phyloP scores from a whole-genome alignment of 345 rosid species.

The Moricandia moricandioides region DNA sequence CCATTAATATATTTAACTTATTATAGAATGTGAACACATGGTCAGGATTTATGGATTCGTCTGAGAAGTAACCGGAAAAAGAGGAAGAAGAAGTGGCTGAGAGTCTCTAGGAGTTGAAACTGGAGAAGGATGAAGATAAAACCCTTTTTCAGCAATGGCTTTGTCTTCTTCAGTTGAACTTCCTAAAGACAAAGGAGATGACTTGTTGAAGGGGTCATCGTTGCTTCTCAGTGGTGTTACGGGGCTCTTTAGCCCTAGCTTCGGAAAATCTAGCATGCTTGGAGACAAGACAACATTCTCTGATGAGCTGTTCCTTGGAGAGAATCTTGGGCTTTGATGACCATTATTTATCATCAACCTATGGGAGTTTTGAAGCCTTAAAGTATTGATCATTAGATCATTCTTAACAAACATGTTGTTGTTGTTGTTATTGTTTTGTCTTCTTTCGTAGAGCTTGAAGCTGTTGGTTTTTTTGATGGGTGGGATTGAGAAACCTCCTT shows the following conservation, averaged over 20 bases:
- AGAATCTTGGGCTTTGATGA: slow-evolving; percentile 43
- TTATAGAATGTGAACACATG: not conserved
- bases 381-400: slow-evolving; percentile 86
- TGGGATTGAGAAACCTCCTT: slow-evolving; percentile 50
- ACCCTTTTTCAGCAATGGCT: slow-evolving; percentile 90
- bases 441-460: slow-evolving; percentile 89
- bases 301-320: slow-evolving; percentile 61
- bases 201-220: slow-evolving; percentile 45
- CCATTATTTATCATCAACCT: slow-evolving; percentile 25
- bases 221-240: slow-evolving; percentile 65
- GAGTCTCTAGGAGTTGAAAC: slow-evolving; percentile 78
- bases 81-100: slow-evolving; percentile 87
- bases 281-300: slow-evolving; percentile 64
- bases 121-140: slow-evolving; percentile 92
- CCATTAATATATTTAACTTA: slow-evolving; percentile 3
- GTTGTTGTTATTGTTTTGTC: slow-evolving; percentile 54
- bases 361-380: slow-evolving; percentile 41
- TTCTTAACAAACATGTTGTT: slow-evolving; percentile 46
- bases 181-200: slow-evolving; percentile 46
- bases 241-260: slow-evolving; percentile 74
- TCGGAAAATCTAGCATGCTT: slow-evolving; percentile 88
- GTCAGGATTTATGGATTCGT: slow-evolving; percentile 4
- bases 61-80: slow-evolving; percentile 89
- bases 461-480: slow-evolving; percentile 55
- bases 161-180: slow-evolving; percentile 70